phyloP scores from a whole-genome alignment of 495 filamentous ascomycete species.

The Aspergillus funiculosus region DNA sequence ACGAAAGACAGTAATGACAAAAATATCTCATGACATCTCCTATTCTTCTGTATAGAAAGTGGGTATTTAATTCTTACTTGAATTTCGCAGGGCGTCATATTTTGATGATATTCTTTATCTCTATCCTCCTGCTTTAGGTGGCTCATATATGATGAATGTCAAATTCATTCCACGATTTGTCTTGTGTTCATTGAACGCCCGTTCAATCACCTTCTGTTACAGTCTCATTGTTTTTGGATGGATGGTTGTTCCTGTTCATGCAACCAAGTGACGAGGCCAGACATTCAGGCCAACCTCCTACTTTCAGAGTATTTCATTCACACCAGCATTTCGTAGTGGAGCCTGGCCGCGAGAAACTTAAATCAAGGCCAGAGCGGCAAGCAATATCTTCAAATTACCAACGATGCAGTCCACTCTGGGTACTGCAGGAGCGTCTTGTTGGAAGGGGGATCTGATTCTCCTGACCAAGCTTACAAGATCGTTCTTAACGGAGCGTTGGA shows the following conservation, averaged over 20 bases:
- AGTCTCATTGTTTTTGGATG: too few relatives aligned
- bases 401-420: constrained; percentile 62
- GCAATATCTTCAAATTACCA: constrained; percentile 34
- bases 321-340: background rate
- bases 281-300: background rate
- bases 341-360: background rate
- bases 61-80: constrained; percentile 6
- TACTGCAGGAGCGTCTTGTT: constrained; percentile 57
- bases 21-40: constrained; percentile 18
- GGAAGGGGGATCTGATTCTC: constrained; percentile 35
- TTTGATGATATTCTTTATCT: background rate
- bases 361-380: background rate
- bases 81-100: constrained; percentile 5
- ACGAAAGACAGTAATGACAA: constrained; percentile 22
- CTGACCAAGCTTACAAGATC: constrained; percentile 34
- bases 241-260: background rate
- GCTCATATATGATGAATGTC: background rate
- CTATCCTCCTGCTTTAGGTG: constrained; percentile 6
- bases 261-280: background rate
- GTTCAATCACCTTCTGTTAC: too few relatives aligned
- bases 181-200: too few relatives aligned
- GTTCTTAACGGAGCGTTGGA: constrained; percentile 72
- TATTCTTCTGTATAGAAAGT: constrained; percentile 10
- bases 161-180: background rate
- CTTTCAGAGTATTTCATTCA: background rate